These are phyloP conservation scores for Fusarium multiceps DNA, from an alignment of 2,329 filamentous ascomycete species.

Conservation along the genomic window DNA sequence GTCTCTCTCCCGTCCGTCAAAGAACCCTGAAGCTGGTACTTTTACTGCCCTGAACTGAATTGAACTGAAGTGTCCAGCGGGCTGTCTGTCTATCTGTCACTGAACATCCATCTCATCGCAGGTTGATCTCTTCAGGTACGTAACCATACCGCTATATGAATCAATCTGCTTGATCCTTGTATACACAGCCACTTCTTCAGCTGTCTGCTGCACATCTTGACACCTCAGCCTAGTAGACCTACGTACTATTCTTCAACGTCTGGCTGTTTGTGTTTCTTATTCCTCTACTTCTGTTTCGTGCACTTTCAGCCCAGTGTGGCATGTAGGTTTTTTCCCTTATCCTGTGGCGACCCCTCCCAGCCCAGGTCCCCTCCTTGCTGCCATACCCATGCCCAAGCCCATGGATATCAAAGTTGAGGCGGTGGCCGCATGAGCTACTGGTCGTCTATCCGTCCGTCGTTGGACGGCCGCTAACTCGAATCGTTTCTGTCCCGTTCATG, in stretches of 20 bases:
- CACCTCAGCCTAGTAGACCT: constrained; percentile 6
- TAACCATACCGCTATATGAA: constrained; percentile 35
- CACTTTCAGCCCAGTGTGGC: constrained; percentile 31
- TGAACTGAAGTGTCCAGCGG: not conserved
- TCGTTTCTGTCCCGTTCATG: constrained; percentile 6
- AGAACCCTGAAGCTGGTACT: constrained; percentile 12
- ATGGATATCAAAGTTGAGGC: constrained; percentile 34
- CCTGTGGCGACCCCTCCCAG: constrained; percentile 30
- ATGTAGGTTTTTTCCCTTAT: constrained; percentile 28
- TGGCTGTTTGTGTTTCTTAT: constrained; percentile 4
- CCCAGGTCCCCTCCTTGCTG: constrained; percentile 9
- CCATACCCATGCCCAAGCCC: constrained; percentile 6
- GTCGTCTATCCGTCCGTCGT: constrained; percentile 37
- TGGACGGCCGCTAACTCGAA: constrained; percentile 36
- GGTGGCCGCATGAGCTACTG: constrained; percentile 34
- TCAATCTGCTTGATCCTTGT: constrained; percentile 2
- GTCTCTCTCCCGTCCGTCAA: not conserved
- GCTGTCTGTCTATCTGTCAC: not conserved
- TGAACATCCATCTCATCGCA: constrained; percentile 12
- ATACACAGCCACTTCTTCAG: constrained; percentile 3
- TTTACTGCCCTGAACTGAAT: not conserved
- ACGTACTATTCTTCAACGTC: not conserved
- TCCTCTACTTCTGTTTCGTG: constrained; percentile 9
- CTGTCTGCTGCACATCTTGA: not conserved
- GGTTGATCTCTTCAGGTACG: constrained; percentile 16